Conservation (phyloP, 108 stramenopile genomes). For the Discostella stelligeroides region DNA sequence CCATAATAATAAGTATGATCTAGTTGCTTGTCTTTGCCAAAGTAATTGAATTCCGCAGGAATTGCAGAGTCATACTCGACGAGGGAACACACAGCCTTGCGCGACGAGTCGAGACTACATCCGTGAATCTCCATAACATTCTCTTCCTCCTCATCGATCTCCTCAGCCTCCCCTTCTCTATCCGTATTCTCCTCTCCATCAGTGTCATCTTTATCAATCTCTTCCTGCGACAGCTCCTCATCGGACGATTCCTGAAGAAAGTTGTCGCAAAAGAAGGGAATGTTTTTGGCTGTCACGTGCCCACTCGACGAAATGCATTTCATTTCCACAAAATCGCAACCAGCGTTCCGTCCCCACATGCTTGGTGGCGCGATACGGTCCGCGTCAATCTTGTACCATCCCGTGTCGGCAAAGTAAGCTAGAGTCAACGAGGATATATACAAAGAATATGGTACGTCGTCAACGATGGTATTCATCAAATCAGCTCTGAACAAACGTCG, state of each 20-base stretch:
- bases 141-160: slow-evolving; percentile 28
- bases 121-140: slow-evolving; percentile 59
- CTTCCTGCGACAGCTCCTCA: slow-evolving; percentile 1
- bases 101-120: slow-evolving; percentile 72
- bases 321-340: slow-evolving; percentile 76
- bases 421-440: slow-evolving; percentile 76
- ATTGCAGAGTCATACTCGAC: slow-evolving; percentile 62
- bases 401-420: slow-evolving; percentile 84
- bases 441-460: slow-evolving; percentile 60
- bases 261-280: slow-evolving; percentile 79
- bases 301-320: slow-evolving; percentile 66
- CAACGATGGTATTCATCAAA: slow-evolving; percentile 81
- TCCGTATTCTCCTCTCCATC: slow-evolving; percentile 3
- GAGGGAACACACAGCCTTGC: slow-evolving; percentile 84
- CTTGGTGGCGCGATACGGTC: slow-evolving; percentile 55
- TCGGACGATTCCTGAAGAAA: slow-evolving; percentile 5
- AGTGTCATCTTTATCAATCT: slow-evolving; percentile 1
- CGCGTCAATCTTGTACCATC: slow-evolving; percentile 84
- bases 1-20: slow-evolving; percentile 50
- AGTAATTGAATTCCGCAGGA: slow-evolving; percentile 78
- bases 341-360: slow-evolving; percentile 83
- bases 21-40: slow-evolving; percentile 53
- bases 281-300: slow-evolving; percentile 59
- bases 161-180: slow-evolving; percentile 8
- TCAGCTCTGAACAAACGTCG: slow-evolving; percentile 73